Percentiles rank a stretch among this genome's conserved stretches.
These are phyloP conservation scores for Keithomyces neogunnii DNA, from an alignment of 2,329 filamentous ascomycete species.

Conservation along the genomic window DNA sequence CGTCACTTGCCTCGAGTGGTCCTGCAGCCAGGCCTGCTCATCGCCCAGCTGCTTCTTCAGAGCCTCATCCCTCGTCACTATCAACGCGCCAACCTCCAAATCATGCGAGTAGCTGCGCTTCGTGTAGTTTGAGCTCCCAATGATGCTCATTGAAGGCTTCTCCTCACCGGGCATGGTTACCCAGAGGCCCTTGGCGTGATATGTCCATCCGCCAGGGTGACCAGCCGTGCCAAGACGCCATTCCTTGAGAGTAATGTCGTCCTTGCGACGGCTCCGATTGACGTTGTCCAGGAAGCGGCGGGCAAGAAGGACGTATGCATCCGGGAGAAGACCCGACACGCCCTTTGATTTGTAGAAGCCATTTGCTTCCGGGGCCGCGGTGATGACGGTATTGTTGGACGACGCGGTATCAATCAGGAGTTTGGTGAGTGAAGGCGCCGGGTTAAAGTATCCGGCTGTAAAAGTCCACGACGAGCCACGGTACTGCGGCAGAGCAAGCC, in stretches of 20 bases:
- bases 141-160: conserved; percentile 67
- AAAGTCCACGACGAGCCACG: conserved; percentile 80
- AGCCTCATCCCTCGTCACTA: conserved; percentile 69
- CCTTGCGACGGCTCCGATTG: conserved; percentile 34
- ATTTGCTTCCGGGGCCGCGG: conserved; percentile 87
- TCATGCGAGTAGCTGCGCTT: conserved; percentile 88
- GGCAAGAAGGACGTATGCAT: conserved; percentile 84
- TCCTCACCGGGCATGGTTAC: conserved; percentile 60
- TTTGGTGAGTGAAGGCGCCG: conserved; percentile 72
- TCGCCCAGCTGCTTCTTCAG: conserved; percentile 66
- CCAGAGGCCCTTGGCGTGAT: conserved; percentile 96
- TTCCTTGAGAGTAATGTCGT: conserved; percentile 68
- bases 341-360: conserved; percentile 88
- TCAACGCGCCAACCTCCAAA: conserved; percentile 78
- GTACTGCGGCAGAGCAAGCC: conserved; percentile 56
- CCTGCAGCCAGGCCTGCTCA: conserved; percentile 73
- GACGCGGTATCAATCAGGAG: conserved; percentile 70
- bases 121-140: conserved; percentile 94
- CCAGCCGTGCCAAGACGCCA: conserved; percentile 80
- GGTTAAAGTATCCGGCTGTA: conserved; percentile 98
- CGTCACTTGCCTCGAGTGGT: conserved; percentile 60
- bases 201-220: conserved; percentile 83
- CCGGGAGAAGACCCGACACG: conserved; percentile 81
- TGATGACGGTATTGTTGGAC: conserved; percentile 70
- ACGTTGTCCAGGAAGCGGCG: conserved; percentile 65